Conservation (phyloP, 306 rosid species). For the Begonia masoniana region DNA sequence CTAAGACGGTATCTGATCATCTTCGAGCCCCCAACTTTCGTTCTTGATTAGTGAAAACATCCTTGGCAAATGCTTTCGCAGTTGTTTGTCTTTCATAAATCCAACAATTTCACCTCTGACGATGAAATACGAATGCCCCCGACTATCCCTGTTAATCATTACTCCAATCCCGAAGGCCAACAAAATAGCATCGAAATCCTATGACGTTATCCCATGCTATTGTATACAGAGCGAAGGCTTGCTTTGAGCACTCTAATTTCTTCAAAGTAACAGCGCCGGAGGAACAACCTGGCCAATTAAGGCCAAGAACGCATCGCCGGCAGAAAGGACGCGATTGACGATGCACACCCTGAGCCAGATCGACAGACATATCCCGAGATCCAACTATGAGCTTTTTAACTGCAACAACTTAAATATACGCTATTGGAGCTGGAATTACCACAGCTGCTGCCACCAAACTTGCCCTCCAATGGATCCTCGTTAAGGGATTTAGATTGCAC, state of each 20-base stretch:
- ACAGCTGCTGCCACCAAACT: conserved; percentile 10
- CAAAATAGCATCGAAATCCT: conserved; percentile 8
- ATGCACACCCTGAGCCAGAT: not conserved
- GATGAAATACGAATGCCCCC: conserved; percentile 13
- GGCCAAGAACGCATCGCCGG: conserved; percentile 15
- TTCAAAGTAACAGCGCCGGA: conserved; percentile 17
- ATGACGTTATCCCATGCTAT: conserved; percentile 16
- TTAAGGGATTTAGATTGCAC: conserved; percentile 18
- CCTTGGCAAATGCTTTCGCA: no score
- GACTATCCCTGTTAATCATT: conserved; percentile 13
- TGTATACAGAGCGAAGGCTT: conserved; percentile 20
- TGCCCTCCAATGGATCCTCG: conserved; percentile 16
- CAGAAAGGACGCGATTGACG: conserved; percentile 15
- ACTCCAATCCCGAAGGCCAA: conserved; percentile 11
- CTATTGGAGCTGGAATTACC: conserved; percentile 16
- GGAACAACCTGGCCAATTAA: conserved; percentile 15
- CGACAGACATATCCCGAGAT: conserved; percentile 12
- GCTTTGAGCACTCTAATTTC: conserved; percentile 33
- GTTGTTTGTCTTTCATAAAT: no score
- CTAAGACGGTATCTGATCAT: no score
- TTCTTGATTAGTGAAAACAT: no score
- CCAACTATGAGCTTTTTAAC: conserved; percentile 18
- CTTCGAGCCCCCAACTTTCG: no score
- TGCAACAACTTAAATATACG: conserved; percentile 13
- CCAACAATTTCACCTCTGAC: conserved; percentile 3